Percentiles rank a stretch among this genome's conserved stretches.
Evolutionary conservation across 1,284 basidiomycete species (phyloP).

Genomic region (Lentinula novae-zelandiae): DNA sequence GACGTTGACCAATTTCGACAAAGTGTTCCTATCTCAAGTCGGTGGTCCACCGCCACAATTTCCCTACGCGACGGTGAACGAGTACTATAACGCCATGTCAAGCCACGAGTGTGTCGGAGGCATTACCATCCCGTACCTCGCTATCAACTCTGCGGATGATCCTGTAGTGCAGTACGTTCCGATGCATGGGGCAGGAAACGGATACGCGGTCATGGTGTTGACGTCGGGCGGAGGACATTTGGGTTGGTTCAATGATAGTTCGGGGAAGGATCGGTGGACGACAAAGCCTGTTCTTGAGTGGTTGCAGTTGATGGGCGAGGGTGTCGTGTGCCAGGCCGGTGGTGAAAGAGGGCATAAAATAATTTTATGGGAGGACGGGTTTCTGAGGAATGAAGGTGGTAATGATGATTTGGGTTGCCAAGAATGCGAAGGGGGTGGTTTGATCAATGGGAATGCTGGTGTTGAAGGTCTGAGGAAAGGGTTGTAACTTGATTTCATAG

Average conservation of each 20-base stretch:
- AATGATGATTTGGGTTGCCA: constrained; percentile 46
- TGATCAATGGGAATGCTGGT: constrained; percentile 14
- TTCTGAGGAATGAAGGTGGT: constrained; percentile 51
- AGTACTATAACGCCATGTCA: constrained; percentile 22
- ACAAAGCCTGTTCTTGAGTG: constrained; percentile 73
- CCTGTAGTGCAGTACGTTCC: constrained; percentile 76
- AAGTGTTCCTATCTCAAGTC: constrained; percentile 64
- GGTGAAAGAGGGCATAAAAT: constrained; percentile 26
- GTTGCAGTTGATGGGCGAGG: constrained; percentile 58
- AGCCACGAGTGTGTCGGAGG: constrained; percentile 50
- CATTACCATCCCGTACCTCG: constrained; percentile 71
- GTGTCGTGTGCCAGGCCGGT: constrained; percentile 35
- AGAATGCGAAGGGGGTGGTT: constrained; percentile 28
- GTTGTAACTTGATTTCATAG: not conserved
- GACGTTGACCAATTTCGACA: constrained; percentile 59
- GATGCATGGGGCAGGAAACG: constrained; percentile 50
- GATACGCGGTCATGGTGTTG: constrained; percentile 67
- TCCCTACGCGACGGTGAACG: constrained; percentile 42
- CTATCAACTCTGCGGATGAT: constrained; percentile 89
- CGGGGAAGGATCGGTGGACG: constrained; percentile 58
- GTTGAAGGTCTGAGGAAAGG: constrained; percentile 5
- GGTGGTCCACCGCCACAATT: constrained; percentile 80
- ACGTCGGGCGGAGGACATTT: constrained; percentile 89
- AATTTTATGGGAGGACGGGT: constrained; percentile 50
- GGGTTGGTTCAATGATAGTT: constrained; percentile 81